These are phyloP conservation scores for Auriscalpium vulgare DNA, from an alignment of 768 basidiomycete species.

Conservation along the genomic window DNA sequence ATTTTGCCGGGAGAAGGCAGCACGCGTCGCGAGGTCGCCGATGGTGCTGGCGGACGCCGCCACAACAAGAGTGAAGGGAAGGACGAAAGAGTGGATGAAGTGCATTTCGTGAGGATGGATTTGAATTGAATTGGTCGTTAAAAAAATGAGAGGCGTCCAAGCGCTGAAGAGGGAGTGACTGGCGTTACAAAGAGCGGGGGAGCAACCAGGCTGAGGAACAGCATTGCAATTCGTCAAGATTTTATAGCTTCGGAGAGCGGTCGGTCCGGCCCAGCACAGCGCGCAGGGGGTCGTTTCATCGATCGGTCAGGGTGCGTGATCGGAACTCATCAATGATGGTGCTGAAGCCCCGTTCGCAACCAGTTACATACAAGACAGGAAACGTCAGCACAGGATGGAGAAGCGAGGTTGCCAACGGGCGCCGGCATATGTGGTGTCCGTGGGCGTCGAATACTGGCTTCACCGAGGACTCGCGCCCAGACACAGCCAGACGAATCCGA, in stretches of 20 bases:
- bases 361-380: too few species aligned
- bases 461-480: too few species aligned
- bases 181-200: background rate
- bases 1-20: constrained; percentile 16
- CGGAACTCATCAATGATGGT: too few species aligned
- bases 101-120: constrained; percentile 1
- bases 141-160: constrained; percentile 1
- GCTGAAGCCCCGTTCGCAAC: too few species aligned
- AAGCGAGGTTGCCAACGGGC: too few species aligned
- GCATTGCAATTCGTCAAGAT: background rate
- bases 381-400: too few species aligned
- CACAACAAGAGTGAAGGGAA: constrained; percentile 1
- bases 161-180: constrained; percentile 1
- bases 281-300: too few species aligned
- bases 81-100: background rate
- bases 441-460: too few species aligned
- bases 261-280: too few species aligned
- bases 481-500: too few species aligned
- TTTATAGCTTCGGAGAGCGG: background rate
- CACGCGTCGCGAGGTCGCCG: constrained; percentile 5
- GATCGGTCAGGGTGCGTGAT: too few species aligned
- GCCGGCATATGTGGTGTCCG: too few species aligned
- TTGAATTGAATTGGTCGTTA: background rate
- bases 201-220: constrained; percentile 1
- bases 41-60: constrained; percentile 4